A percentile compares a stretch with the other conserved stretches of the same genome.
Conservation (phyloP, 768 basidiomycete species). For the Boletus sensibilis region DNA sequence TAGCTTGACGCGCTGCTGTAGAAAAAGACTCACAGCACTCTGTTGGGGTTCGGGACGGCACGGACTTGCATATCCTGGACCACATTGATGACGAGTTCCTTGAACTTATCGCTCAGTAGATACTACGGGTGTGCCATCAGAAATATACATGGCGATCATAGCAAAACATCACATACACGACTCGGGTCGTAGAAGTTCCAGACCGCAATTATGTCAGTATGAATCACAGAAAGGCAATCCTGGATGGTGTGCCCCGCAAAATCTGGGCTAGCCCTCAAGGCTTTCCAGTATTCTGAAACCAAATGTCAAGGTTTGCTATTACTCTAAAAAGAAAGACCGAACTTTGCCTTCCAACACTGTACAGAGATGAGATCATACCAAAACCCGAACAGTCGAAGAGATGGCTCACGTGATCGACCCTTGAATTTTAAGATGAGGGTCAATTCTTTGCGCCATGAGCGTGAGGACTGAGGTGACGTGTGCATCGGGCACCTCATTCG, state of each 20-base stretch:
- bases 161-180: not conserved
- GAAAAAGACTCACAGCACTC: not conserved
- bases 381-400: not conserved
- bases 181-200: not conserved
- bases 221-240: not conserved
- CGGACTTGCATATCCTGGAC: not conserved
- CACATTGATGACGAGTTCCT: not conserved
- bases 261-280: not conserved
- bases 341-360: not conserved
- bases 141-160: not conserved
- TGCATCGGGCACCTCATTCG: not conserved
- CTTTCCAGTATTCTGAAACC: not conserved
- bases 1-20: too few relatives aligned
- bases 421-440: not conserved
- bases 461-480: not conserved
- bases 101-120: not conserved
- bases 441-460: not conserved
- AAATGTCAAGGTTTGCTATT: not conserved
- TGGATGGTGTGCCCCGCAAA: not conserved
- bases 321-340: not conserved
- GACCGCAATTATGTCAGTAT: not conserved
- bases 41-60: not conserved
- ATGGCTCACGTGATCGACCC: not conserved
- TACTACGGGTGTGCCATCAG: not conserved
- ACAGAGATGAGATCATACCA: not conserved